Percentiles rank a stretch among this genome's conserved stretches.
phyloP scores from a whole-genome alignment of 441 rosid genomes.

The Pelargonium citronellum region DNA sequence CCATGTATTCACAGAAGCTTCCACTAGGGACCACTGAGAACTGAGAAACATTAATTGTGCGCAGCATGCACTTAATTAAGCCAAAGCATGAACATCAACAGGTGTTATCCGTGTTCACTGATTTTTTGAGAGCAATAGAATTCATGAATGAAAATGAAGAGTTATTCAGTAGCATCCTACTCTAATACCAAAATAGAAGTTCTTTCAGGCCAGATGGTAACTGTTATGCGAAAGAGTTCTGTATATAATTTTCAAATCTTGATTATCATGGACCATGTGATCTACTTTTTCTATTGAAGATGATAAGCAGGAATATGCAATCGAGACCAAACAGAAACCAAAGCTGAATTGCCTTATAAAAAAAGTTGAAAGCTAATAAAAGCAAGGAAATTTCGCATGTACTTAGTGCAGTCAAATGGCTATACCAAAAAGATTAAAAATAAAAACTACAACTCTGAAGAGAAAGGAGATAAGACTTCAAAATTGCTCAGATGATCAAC shows the following conservation, averaged over 20 bases:
- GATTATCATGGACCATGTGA: not conserved
- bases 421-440: too few relatives aligned
- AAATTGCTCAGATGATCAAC: not conserved
- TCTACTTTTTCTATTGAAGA: not conserved
- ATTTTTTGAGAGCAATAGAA: not conserved
- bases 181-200: not conserved
- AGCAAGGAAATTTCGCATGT: not conserved
- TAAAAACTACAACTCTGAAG: not conserved
- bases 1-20: not conserved
- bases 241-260: not conserved
- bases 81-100: slow-evolving; percentile 5
- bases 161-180: not conserved
- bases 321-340: not conserved
- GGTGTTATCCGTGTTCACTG: not conserved
- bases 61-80: not conserved
- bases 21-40: not conserved
- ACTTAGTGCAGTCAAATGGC: not conserved
- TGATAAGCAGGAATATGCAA: not conserved
- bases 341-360: too few relatives aligned
- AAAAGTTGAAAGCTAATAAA: not conserved
- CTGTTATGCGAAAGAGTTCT: not conserved
- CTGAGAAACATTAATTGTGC: not conserved
- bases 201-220: not conserved
- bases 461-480: not conserved
- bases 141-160: not conserved